Evolutionary conservation across 306 rosid genomes (phyloP), one percentile per base, ranked within the genome.

Genomic region (Cucurbita maxima): DNA sequence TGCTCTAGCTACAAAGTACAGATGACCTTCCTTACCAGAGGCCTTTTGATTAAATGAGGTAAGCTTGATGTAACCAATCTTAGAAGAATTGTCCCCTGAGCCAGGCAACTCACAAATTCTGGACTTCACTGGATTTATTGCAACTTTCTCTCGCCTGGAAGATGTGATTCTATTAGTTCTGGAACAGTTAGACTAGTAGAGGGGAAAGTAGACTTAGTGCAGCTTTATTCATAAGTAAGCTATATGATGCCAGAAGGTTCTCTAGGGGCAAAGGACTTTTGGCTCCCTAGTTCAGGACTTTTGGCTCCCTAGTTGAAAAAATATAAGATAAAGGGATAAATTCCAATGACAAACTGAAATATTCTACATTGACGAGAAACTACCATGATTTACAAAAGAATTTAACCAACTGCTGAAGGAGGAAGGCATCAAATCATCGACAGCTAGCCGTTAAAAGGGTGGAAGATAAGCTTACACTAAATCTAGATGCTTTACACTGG

Each of bases 111-210:
- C 79, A 85, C 99, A 91, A 55, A 89, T 77, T 80, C 90, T 91
- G 72, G 99, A 87, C 84, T 83, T 91, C 79, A 94, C 99, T 20
- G 99, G 97, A 88, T 91, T 89, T 79, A 91, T 18, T 43, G 88
- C 80, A 82, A 91, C 95, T 79, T 85, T 94, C 90, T 91, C 99
- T 79, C 99, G 83, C 85, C 99, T 94, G 83, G 76, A 83, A 82
- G 79, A 71, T 53, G 79, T 43, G 15, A 76, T 19, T 52, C 18
- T 44, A 30, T 58, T 10, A 38, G 11, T 69, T 58, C 25, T 8
- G 38, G 73, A 81, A 56, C 78, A 48, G 14, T 69, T 44, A 69
- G 38, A 14, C 14, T 50, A 69, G 48, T 20, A 47, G 73, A 20
- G 20, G 40, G 73, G 30, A 45, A 15, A 48, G 13, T 25, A 13